Conservation (phyloP, 1,284 basidiomycete species). For the Papiliotrema fonsecae region DNA sequence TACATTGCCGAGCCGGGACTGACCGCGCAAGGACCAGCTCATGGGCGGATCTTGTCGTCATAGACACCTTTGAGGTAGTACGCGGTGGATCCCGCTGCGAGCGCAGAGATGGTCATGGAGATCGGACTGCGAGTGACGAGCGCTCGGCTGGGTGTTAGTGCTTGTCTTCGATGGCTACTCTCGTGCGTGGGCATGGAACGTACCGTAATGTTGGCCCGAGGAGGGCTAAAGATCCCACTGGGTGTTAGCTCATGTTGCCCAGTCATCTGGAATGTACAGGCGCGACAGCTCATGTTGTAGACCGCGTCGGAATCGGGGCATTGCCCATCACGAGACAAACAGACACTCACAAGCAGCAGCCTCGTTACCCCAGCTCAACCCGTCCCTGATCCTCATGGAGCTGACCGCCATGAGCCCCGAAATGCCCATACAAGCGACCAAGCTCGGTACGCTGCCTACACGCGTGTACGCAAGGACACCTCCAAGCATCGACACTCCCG, state of each 20-base stretch:
- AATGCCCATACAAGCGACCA: constrained; percentile 27
- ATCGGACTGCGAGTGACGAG: constrained; percentile 21
- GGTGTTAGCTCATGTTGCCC: neutral
- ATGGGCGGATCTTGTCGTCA: neutral
- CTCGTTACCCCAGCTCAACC: constrained; percentile 28
- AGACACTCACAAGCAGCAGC: constrained; percentile 24
- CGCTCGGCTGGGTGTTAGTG: constrained; percentile 20
- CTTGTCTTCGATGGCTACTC: neutral
- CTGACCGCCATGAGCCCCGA: constrained; percentile 31
- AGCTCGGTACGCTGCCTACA: constrained; percentile 24
- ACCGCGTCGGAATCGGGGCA: too few relatives aligned
- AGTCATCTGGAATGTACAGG: too few relatives aligned
- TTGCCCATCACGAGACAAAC: constrained; percentile 5
- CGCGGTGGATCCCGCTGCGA: constrained; percentile 25
- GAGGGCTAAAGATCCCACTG: constrained; percentile 14
- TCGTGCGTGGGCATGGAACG: constrained; percentile 1
- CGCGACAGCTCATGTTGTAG: too few relatives aligned
- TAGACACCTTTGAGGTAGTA: constrained; percentile 24
- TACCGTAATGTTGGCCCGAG: constrained; percentile 13
- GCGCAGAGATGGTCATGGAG: constrained; percentile 21
- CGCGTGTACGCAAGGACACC: constrained; percentile 34
- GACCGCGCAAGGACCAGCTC: neutral
- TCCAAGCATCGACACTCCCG: constrained; percentile 25
- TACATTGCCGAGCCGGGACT: too few relatives aligned
- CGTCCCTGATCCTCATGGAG: constrained; percentile 35